phyloP scores from a whole-genome alignment of 1,284 basidiomycete genomes.

The Irpex sp. region DNA sequence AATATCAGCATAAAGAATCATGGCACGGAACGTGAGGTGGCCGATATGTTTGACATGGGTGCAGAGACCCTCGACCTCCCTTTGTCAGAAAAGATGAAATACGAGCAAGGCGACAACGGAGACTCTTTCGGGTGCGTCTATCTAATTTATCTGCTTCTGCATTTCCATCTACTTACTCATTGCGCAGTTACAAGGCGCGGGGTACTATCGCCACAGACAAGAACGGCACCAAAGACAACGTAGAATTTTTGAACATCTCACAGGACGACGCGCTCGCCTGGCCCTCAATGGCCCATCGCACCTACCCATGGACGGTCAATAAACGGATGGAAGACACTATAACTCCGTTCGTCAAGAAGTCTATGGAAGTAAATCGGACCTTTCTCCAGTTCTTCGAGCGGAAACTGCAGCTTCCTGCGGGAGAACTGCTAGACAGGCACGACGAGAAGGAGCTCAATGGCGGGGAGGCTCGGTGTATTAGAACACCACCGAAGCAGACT shows the following conservation, averaged over 20 bases:
- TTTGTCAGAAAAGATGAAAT: constrained; percentile 59
- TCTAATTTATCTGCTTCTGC: constrained; percentile 1
- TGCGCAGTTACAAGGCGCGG: constrained; percentile 57
- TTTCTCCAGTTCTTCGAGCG: constrained; percentile 55
- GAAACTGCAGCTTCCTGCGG: constrained; percentile 50
- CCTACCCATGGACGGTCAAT: constrained; percentile 52
- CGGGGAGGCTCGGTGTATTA: constrained; percentile 59
- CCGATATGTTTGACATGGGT: constrained; percentile 60
- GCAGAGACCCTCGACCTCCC: constrained; percentile 55
- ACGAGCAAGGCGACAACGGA: constrained; percentile 63
- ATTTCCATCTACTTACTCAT: not conserved
- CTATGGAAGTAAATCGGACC: constrained; percentile 50
- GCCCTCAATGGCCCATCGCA: constrained; percentile 46
- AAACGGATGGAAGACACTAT: constrained; percentile 47
- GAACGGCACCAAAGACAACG: constrained; percentile 52
- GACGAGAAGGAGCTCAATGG: constrained; percentile 44
- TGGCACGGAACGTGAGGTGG: constrained; percentile 48
- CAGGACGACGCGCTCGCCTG: constrained; percentile 64
- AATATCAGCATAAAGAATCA: constrained; percentile 55
- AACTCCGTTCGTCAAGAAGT: constrained; percentile 55
- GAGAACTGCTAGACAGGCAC: constrained; percentile 48
- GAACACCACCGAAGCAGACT: constrained; percentile 37
- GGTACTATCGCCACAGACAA: constrained; percentile 63
- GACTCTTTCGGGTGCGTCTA: constrained; percentile 52
- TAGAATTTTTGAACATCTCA: constrained; percentile 65